phyloP scores from a whole-genome alignment of 1,284 basidiomycete species.

The Ustilago loliicola region DNA sequence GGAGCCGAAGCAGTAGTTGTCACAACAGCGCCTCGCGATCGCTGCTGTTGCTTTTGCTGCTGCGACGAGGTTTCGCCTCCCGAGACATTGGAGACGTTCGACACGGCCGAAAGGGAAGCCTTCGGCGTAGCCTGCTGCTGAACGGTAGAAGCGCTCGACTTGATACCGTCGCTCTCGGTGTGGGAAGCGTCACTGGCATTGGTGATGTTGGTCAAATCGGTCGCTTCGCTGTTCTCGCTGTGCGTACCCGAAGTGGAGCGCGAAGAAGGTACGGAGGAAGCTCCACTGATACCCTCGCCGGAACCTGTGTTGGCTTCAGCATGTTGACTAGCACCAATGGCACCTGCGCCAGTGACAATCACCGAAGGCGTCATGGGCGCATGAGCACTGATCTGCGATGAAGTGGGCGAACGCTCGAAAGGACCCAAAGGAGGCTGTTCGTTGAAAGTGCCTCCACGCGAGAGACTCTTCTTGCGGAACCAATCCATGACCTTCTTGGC shows the following conservation, averaged over 20 bases:
- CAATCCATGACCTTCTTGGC: conserved; percentile 78
- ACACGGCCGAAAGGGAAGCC: conserved; percentile 49
- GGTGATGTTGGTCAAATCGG: conserved; percentile 48
- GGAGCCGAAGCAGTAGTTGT: conserved; percentile 19
- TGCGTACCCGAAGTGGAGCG: conserved; percentile 67
- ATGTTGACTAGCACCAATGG: conserved; percentile 29
- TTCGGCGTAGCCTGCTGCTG: conserved; percentile 63
- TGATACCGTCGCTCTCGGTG: conserved; percentile 40
- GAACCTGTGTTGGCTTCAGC: conserved; percentile 33
- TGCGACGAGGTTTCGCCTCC: conserved; percentile 17
- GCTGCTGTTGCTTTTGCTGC: conserved; percentile 17
- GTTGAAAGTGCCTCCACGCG: conserved; percentile 63
- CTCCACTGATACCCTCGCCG: conserved; percentile 27
- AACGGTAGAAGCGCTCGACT: conserved; percentile 60
- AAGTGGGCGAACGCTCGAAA: conserved; percentile 44
- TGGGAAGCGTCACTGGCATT: conserved; percentile 34
- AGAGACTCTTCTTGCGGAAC: conserved; percentile 75
- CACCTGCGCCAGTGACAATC: conserved; percentile 47
- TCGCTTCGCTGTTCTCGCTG: conserved; percentile 62
- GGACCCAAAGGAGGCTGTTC: conserved; percentile 62
- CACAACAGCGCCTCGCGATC: conserved; percentile 7
- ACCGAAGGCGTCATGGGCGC: conserved; percentile 34
- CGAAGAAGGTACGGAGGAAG: conserved; percentile 60
- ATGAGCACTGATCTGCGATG: conserved; percentile 7
- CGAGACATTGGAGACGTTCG: conserved; percentile 34